Conservation (phyloP, 805 yeast genomes). For the Tetrapisispora nanseiensis region DNA sequence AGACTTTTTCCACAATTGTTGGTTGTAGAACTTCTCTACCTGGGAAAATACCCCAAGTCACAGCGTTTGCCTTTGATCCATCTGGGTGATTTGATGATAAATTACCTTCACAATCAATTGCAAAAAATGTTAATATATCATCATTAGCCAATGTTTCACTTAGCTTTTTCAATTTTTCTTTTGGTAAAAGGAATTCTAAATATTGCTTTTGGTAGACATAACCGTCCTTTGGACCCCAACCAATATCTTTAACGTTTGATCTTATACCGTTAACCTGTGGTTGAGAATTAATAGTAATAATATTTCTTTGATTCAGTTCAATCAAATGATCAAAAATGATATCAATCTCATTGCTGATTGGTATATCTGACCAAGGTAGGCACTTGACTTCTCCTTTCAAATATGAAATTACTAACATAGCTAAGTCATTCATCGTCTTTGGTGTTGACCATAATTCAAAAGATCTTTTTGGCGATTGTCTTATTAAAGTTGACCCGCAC, state of each 20-base stretch:
- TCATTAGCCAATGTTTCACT: constrained; percentile 31
- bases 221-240: constrained; percentile 95
- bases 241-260: constrained; percentile 62
- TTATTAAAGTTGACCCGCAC: constrained; percentile 66
- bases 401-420: constrained; percentile 56
- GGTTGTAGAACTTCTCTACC: constrained; percentile 93
- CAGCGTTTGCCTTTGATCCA: constrained; percentile 76
- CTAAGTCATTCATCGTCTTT: constrained; percentile 44
- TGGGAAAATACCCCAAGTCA: constrained; percentile 98
- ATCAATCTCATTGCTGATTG: constrained; percentile 66
- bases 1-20: constrained; percentile 84
- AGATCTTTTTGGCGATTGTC: constrained; percentile 76
- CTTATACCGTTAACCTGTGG: constrained; percentile 78
- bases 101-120: constrained; percentile 50
- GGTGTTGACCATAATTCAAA: constrained; percentile 87
- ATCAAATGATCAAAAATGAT: constrained; percentile 51
- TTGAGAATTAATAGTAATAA: constrained; percentile 84
- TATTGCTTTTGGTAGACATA: constrained; percentile 92
- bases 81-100: constrained; percentile 60
- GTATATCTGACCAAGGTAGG: constrained; percentile 94
- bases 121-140: constrained; percentile 63
- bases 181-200: constrained; percentile 73
- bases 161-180: constrained; percentile 21
- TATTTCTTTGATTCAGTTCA: constrained; percentile 54
- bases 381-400: constrained; percentile 60